phyloP scores from a whole-genome alignment of 371 early-diverging fungal species.

The Lichtheimia corymbifera region DNA sequence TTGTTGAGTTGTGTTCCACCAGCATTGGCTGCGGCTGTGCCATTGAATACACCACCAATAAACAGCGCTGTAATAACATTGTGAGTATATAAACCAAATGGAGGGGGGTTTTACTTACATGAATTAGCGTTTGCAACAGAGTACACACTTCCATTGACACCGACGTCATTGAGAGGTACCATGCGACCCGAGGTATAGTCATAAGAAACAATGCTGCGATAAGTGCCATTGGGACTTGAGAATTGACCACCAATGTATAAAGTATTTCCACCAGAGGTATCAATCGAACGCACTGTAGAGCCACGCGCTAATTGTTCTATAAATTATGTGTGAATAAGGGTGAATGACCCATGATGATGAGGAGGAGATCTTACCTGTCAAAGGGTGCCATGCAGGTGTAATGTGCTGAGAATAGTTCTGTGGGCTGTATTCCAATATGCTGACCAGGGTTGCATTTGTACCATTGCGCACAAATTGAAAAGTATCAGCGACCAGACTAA shows the following conservation, averaged over 20 bases:
- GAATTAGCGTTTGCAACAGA: constrained; percentile 17
- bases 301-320: constrained; percentile 34
- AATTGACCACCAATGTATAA: constrained; percentile 47
- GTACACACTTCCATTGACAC: constrained; percentile 32
- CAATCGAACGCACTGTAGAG: constrained; percentile 30
- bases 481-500: constrained; percentile 32
- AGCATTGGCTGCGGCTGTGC: constrained; percentile 8
- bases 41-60: constrained; percentile 36
- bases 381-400: constrained; percentile 31
- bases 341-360: not conserved
- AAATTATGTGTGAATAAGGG: not conserved
- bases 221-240: constrained; percentile 17
- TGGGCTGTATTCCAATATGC: constrained; percentile 42
- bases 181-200: constrained; percentile 20
- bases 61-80: constrained; percentile 20
- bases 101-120: constrained; percentile 15
- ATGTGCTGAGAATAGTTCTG: constrained; percentile 28
- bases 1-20: constrained; percentile 17
- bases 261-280: constrained; percentile 21
- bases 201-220: constrained; percentile 32
- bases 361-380: constrained; percentile 22
- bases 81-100: too few species aligned
- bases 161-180: constrained; percentile 18
- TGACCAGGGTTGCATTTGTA: constrained; percentile 28
- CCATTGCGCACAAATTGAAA: constrained; percentile 36